Base-by-base conservation (phyloP, 2,329 filamentous ascomycete genomes). In the Fusarium guadeloupense region DNA sequence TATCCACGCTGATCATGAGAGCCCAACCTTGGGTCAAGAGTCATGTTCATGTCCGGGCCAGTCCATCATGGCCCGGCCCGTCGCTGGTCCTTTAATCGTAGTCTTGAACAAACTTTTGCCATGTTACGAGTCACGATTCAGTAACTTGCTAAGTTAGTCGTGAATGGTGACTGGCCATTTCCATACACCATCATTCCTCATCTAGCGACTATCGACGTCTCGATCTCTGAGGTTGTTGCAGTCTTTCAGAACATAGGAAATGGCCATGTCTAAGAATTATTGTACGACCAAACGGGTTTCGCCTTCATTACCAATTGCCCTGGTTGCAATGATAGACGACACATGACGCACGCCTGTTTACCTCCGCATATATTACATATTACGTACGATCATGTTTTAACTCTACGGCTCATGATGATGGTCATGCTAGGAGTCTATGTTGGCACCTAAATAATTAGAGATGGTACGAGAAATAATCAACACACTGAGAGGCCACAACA, bases 131-230 rank as follows among this genome's bases (percentile, higher is more conserved):
- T 47, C 37, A 49, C 43, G 26, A 59, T 58, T 53, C 37, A 51
- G 54, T 49, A 43, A 34, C 53, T 26, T 54, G 23, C 51, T 48
- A 43, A 12, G 31, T 26, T 34, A 26, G 30, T 40, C 46, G 58
- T 25, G 25, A 49, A 41, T 26, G 28, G 17, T 46, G 37, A 54
- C 40, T 46, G 39, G 45, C 42, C 25, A 34, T 60, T 61, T 48
- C 44, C 44, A 64, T 44, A 30, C 54, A 59, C 49, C 52, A 62
- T 39, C 62, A 65, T 65, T 66, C 62, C 62, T 59, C 20, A 28
- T 47, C 44, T n/a, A 38, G 42, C 31, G 35, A 33, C 31, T 31
- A 54, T 17, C 45, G 35, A 43, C 37, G 43, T 52, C 59, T 62
- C 30, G 46, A 62, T 50, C 30, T 59, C n/a, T 50, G 40, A 34